Percentiles rank a stretch among this genome's conserved stretches.
Evolutionary conservation across 192 early-diverging fungal genomes (phyloP).

Genomic region (Martensiomyces pterosporus): DNA sequence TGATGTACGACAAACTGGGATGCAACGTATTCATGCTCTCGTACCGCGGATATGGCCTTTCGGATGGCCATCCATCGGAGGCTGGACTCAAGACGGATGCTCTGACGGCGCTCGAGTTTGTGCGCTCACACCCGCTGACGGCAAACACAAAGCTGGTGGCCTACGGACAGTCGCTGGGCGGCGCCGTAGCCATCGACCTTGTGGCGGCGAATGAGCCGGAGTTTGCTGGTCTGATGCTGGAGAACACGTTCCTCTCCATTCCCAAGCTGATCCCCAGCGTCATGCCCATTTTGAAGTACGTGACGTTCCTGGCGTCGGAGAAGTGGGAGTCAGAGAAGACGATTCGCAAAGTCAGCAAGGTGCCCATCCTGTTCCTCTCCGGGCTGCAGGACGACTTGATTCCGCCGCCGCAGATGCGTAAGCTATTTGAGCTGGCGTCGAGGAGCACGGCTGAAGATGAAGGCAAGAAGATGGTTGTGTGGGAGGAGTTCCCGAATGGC

Average conservation of each 20-base stretch:
- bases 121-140: conserved; percentile 69
- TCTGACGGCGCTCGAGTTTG: conserved; percentile 79
- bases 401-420: conserved; percentile 81
- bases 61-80: conserved; percentile 83
- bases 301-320: conserved; percentile 83
- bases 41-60: conserved; percentile 94
- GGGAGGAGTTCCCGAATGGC: conserved; percentile 74
- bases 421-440: conserved; percentile 61
- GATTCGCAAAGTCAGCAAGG: conserved; percentile 59
- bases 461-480: conserved; percentile 18
- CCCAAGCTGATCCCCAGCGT: conserved; percentile 84
- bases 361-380: conserved; percentile 79
- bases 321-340: conserved; percentile 78
- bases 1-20: conserved; percentile 58
- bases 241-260: conserved; percentile 91
- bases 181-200: conserved; percentile 88
- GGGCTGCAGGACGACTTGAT: conserved; percentile 83
- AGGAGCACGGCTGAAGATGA: conserved; percentile 29
- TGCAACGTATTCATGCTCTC: conserved; percentile 96
- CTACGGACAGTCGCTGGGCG: conserved; percentile 95
- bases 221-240: conserved; percentile 81
- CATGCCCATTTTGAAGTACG: conserved; percentile 65
- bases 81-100: conserved; percentile 86
- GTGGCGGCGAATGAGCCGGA: conserved; percentile 72
- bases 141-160: conserved; percentile 75